A percentile compares a stretch with the other conserved stretches of the same genome.
Conservation (phyloP, 148 eudicot genomes). For the Camellia lanceoleosa region DNA sequence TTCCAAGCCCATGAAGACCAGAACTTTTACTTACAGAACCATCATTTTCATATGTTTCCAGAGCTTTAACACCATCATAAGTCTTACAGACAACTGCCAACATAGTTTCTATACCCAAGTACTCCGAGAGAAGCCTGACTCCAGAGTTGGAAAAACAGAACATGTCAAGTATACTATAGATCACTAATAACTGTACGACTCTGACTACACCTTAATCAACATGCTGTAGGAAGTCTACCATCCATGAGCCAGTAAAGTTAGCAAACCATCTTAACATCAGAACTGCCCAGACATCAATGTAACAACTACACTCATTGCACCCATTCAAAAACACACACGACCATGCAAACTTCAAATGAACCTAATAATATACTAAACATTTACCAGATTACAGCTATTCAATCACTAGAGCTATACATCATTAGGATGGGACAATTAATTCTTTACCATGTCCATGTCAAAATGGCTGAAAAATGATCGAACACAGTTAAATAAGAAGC, state of each 20-base stretch:
- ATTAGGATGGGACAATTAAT: neutral
- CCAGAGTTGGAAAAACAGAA: slow-evolving; percentile 8
- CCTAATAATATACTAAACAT: neutral
- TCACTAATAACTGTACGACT: neutral
- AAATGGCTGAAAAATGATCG: neutral
- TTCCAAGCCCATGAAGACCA: slow-evolving; percentile 71
- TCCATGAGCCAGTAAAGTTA: neutral
- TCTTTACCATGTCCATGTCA: neutral
- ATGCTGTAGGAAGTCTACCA: neutral
- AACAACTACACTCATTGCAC: neutral
- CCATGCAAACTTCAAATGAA: too few relatives aligned
- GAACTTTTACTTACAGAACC: slow-evolving; percentile 48
- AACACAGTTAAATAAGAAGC: neutral
- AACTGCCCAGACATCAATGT: neutral
- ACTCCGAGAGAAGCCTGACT: slow-evolving; percentile 72
- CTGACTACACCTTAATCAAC: neutral
- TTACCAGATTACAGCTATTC: neutral
- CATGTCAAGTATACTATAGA: slow-evolving; percentile 3
- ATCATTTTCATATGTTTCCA: slow-evolving; percentile 60
- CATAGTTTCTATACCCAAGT: slow-evolving; percentile 67
- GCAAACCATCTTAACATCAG: neutral
- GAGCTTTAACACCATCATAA: slow-evolving; percentile 52
- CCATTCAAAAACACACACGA: neutral
- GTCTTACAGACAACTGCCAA: slow-evolving; percentile 71
- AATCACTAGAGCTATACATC: neutral